phyloP scores from a whole-genome alignment of 805 yeast species.

The Saturnispora zaruensis region DNA sequence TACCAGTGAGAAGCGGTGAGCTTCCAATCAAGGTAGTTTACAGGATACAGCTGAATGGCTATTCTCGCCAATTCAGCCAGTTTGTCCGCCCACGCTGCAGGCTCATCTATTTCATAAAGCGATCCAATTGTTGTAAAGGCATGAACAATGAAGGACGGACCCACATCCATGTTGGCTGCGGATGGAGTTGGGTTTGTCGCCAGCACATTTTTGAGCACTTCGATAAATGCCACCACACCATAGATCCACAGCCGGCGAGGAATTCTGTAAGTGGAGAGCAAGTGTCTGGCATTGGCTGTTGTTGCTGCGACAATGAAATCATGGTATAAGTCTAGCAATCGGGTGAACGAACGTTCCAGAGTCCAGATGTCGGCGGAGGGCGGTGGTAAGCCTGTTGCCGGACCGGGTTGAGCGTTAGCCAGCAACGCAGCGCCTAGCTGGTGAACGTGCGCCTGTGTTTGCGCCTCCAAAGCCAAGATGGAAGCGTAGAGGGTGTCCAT shows the following conservation, averaged over 20 bases:
- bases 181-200: conserved; percentile 24
- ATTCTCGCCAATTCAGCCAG: conserved; percentile 78
- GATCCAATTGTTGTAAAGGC: conserved; percentile 55
- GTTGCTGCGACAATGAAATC: conserved; percentile 36
- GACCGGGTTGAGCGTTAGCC: conserved; percentile 1
- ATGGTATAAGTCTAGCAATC: conserved; percentile 59
- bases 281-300: conserved; percentile 56
- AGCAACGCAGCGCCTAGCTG: conserved; percentile 1
- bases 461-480: background rate
- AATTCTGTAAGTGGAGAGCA: conserved; percentile 68
- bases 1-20: conserved; percentile 80
- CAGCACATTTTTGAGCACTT: conserved; percentile 65
- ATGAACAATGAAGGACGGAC: conserved; percentile 49
- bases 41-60: conserved; percentile 79
- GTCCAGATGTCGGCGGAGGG: conserved; percentile 48
- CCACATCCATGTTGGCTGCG: conserved; percentile 4
- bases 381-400: background rate
- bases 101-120: conserved; percentile 18
- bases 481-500: conserved; percentile 1
- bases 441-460: conserved; percentile 1
- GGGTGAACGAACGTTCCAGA: conserved; percentile 58
- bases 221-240: conserved; percentile 74
- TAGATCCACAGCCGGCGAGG: conserved; percentile 80
- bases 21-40: conserved; percentile 80
- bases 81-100: conserved; percentile 72